Percentiles rank a stretch among this genome's conserved stretches.
phyloP scores from a whole-genome alignment of 129 eudicot species.

The Heracleum sosnowskyi region DNA sequence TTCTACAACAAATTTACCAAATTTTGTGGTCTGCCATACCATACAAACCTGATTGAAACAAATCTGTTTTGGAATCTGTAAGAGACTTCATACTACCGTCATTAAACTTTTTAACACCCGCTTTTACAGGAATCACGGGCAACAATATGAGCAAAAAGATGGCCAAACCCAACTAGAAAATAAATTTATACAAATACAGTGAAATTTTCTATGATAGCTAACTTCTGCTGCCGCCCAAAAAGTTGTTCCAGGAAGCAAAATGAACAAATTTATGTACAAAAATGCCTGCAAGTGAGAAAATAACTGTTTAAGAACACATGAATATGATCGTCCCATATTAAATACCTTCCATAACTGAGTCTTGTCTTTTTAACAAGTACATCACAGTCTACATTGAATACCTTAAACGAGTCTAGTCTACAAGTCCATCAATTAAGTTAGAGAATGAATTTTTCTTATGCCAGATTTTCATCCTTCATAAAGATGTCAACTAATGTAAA shows the following conservation, averaged over 20 bases:
- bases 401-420: too few relatives aligned
- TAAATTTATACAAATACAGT: neutral
- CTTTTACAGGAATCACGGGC: neutral
- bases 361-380: neutral
- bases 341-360: neutral
- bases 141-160: conserved; percentile 10
- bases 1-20: neutral
- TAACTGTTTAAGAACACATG: neutral
- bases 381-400: too few relatives aligned
- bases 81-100: neutral
- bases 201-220: conserved; percentile 3
- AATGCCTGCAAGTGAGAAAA: conserved; percentile 14
- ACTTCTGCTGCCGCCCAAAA: conserved; percentile 11
- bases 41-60: neutral
- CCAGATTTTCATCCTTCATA: neutral
- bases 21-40: neutral
- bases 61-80: neutral
- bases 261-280: conserved; percentile 21
- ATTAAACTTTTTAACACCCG: neutral
- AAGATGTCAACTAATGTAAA: neutral
- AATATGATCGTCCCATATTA: neutral
- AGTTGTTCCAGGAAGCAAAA: conserved; percentile 16
- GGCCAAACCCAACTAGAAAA: neutral
- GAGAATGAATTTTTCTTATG: neutral
- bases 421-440: too few relatives aligned